phyloP scores from a whole-genome alignment of 2,329 filamentous ascomycete genomes.

The Capronia americana region DNA sequence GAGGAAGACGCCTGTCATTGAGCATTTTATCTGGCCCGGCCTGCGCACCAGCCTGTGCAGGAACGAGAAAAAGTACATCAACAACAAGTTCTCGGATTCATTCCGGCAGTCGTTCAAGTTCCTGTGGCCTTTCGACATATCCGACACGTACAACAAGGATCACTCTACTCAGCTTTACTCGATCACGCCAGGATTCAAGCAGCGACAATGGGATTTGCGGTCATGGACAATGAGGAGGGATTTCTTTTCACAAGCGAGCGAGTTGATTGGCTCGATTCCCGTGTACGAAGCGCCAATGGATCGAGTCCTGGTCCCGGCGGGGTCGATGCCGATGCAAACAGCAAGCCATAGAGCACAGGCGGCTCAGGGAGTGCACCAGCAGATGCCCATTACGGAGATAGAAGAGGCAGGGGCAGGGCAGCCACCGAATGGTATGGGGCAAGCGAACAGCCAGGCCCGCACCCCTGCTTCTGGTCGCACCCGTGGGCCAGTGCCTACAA shows the following conservation, averaged over 20 bases:
- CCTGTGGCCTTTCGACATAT: conserved; percentile 23
- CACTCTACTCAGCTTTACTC: conserved; percentile 23
- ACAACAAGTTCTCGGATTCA: conserved; percentile 30
- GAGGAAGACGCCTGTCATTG: conserved; percentile 25
- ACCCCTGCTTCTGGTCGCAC: background rate
- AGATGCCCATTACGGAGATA: background rate
- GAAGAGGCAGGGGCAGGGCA: conserved; percentile 13
- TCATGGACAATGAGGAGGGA: conserved; percentile 28
- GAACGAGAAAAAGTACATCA: conserved; percentile 19
- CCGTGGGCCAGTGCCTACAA: background rate
- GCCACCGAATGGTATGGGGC: background rate
- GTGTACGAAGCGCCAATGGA: conserved; percentile 21
- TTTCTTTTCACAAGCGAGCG: conserved; percentile 22
- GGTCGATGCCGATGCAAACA: conserved; percentile 5
- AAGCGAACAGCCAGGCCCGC: background rate
- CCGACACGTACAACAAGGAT: conserved; percentile 21
- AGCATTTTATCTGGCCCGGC: conserved; percentile 45
- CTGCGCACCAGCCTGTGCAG: conserved; percentile 37
- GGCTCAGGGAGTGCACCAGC: background rate
- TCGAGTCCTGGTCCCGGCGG: conserved; percentile 12
- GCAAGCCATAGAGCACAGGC: background rate
- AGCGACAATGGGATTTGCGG: conserved; percentile 24
- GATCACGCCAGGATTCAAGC: conserved; percentile 19
- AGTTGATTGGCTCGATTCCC: conserved; percentile 22
- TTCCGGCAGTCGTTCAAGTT: conserved; percentile 28